Conservation (phyloP, 345 rosid genomes). For the Rhodomyrtus tomentosa region DNA sequence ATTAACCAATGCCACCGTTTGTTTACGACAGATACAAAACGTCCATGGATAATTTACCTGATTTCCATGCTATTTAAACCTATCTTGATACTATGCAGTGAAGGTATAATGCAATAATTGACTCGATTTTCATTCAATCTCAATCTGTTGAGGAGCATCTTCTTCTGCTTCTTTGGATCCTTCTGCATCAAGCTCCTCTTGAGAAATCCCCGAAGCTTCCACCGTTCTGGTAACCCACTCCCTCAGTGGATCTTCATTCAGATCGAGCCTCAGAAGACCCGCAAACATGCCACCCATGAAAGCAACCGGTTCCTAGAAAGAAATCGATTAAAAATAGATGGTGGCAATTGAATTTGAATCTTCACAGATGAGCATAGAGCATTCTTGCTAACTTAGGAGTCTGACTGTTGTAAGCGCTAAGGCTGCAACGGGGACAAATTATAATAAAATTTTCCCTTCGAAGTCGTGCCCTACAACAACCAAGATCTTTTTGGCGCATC, state of each 20-base stretch:
- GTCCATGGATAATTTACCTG: not conserved
- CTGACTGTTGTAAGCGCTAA: not conserved
- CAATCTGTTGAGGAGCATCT: constrained; percentile 40
- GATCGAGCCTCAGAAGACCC: constrained; percentile 52
- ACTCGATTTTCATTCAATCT: constrained; percentile 30
- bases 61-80: not conserved
- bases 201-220: constrained; percentile 36
- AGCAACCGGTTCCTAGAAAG: constrained; percentile 51
- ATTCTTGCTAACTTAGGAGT: not conserved
- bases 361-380: not conserved
- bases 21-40: not conserved
- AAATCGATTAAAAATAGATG: not conserved
- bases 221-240: constrained; percentile 59
- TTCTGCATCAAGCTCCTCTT: constrained; percentile 25
- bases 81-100: not conserved
- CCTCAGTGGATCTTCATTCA: constrained; percentile 59
- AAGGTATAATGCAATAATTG: not conserved
- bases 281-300: constrained; percentile 63
- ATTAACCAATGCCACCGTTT: not conserved
- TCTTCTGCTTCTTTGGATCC: constrained; percentile 17
- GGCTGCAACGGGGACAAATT: not conserved
- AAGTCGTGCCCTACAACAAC: not conserved
- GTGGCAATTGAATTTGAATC: not conserved
- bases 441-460: not conserved
- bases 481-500: not conserved